Evolutionary conservation across 768 basidiomycete genomes (phyloP).

Genomic region (Suillus subaureus): DNA sequence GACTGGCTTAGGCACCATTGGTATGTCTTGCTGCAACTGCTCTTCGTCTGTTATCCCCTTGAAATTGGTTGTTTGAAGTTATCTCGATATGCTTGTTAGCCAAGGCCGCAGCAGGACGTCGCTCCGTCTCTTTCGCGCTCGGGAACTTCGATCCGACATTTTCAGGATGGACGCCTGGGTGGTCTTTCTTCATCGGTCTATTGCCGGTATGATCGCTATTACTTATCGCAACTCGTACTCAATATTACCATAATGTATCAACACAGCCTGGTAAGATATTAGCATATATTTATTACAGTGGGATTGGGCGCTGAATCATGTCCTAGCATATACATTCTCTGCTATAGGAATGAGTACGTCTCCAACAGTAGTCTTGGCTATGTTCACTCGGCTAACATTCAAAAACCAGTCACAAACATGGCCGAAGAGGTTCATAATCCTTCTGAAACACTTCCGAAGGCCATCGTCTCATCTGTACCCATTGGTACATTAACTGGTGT

Average conservation of each 20-base stretch:
- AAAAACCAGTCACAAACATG: slow-evolving; percentile 56
- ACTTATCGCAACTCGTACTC: neutral
- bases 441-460: slow-evolving; percentile 52
- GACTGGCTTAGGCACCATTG: slow-evolving; percentile 60
- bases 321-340: slow-evolving; percentile 53
- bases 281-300: neutral
- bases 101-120: slow-evolving; percentile 58
- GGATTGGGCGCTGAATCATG: slow-evolving; percentile 19
- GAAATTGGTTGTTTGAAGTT: slow-evolving; percentile 39
- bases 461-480: slow-evolving; percentile 55
- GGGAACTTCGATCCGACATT: slow-evolving; percentile 60
- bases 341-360: slow-evolving; percentile 63
- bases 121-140: slow-evolving; percentile 56
- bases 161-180: slow-evolving; percentile 70
- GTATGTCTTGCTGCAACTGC: slow-evolving; percentile 28
- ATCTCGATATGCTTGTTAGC: slow-evolving; percentile 57
- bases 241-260: slow-evolving; percentile 1
- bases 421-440: slow-evolving; percentile 69
- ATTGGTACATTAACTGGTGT: slow-evolving; percentile 54
- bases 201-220: slow-evolving; percentile 43
- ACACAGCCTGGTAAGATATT: slow-evolving; percentile 30
- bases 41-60: neutral
- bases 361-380: neutral
- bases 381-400: slow-evolving; percentile 9
- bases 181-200: slow-evolving; percentile 70